Percentiles rank a stretch among this genome's conserved stretches.
phyloP scores from a whole-genome alignment of 345 rosid genomes.

The Arabis alpina region DNA sequence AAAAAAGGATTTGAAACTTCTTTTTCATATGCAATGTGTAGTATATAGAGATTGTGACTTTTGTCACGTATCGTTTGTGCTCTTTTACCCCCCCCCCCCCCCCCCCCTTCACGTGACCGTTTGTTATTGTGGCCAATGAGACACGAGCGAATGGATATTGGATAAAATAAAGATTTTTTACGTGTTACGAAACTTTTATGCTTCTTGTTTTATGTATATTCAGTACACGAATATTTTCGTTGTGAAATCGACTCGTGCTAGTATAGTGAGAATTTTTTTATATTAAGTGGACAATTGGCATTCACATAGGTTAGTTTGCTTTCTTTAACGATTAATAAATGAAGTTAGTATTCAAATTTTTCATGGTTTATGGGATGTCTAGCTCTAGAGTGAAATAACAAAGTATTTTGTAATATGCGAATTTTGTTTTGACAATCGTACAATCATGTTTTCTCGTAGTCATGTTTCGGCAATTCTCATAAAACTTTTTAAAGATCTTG shows the following conservation, averaged over 20 bases:
- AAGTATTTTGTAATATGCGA: not conserved
- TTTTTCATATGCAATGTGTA: not conserved
- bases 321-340: not conserved
- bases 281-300: too few species aligned
- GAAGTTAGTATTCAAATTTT: not conserved
- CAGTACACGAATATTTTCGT: too few species aligned
- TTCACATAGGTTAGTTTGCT: not conserved
- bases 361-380: not conserved
- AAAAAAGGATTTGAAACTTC: not conserved
- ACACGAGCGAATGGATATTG: constrained; percentile 18
- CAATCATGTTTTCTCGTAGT: not conserved
- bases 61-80: constrained; percentile 40
- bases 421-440: too few species aligned
- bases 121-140: constrained; percentile 39
- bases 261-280: too few species aligned
- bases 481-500: not conserved
- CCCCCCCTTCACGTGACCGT: constrained; percentile 40
- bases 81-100: not conserved
- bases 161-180: not conserved
- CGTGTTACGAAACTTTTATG: not conserved
- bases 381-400: not conserved
- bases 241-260: too few species aligned
- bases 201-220: too few species aligned
- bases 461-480: not conserved
- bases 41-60: constrained; percentile 26